phyloP scores from a whole-genome alignment of 108 stramenopile species.

The Pseudonitzschia multistriata region DNA sequence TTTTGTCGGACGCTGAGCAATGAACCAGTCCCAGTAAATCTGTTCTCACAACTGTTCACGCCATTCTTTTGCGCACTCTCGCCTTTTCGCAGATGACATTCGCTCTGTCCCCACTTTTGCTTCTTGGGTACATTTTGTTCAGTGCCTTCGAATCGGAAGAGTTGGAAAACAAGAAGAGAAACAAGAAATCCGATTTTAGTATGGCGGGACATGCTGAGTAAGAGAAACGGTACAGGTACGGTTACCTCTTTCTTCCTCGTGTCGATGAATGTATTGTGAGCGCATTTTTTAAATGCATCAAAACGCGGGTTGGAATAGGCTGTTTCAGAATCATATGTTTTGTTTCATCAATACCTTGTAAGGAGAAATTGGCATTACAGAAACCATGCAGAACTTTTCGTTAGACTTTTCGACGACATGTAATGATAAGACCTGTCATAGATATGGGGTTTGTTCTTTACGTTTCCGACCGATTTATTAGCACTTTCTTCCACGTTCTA shows the following conservation, averaged over 20 bases:
- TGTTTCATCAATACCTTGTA: too few relatives aligned
- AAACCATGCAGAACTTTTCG: too few relatives aligned
- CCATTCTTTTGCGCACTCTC: constrained; percentile 7
- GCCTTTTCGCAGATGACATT: constrained; percentile 60
- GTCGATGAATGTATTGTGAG: background rate
- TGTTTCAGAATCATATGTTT: background rate
- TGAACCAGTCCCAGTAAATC: background rate
- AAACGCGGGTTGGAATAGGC: background rate
- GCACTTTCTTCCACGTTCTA: too few relatives aligned
- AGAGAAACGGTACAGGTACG: background rate
- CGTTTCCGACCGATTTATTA: too few relatives aligned
- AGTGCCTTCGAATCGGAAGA: constrained; percentile 85
- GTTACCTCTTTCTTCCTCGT: background rate
- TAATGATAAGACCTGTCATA: too few relatives aligned
- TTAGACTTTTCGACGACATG: too few relatives aligned
- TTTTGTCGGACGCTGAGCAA: background rate
- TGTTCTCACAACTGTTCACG: too few relatives aligned
- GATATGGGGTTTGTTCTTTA: too few relatives aligned
- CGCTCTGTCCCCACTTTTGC: constrained; percentile 80
- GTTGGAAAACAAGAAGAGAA: constrained; percentile 59
- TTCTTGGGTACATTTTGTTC: constrained; percentile 71
- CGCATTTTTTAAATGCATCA: background rate
- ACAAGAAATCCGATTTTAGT: constrained; percentile 78
- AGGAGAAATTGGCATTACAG: too few relatives aligned
- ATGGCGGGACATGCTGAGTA: constrained; percentile 90